Evolutionary conservation across 148 eudicot genomes (phyloP), one percentile per base, ranked within the genome.

Genomic region (Chenopodium formosanum): DNA sequence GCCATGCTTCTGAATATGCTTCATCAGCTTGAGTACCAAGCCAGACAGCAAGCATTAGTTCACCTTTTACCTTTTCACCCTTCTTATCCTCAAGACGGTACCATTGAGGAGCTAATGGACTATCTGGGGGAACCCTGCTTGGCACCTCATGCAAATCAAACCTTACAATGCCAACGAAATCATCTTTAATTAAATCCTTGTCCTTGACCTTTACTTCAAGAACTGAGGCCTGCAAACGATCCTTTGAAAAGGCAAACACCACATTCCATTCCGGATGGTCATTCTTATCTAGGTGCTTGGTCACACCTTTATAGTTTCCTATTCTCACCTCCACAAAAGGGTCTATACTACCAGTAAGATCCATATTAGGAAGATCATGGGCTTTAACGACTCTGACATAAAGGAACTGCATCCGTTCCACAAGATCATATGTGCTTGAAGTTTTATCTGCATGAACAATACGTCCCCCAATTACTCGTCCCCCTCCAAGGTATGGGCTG

Each of bases 11-110:
- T 46, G 95, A 91, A 82, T 91, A 95, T 9, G 97, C 88, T 74
- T 95, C 99, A 47, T 95, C 99, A 25, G 99, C 99, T 86, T 96
- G 99, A 19, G 99, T 96, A 47, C 99, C 99, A 40, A 94, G 89
- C 99, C 99, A 96, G 32, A 96, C 95, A 19, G 99, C 99, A 9
- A 96, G 87, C 99, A 96, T 96, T 29, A 96, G 79, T 85, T 96
- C 99, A 8, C 98, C 93, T 84, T 91, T 92, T 29, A 90, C 91
- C 86, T 90, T 92, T 46, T 90, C 92, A 17, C 94, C 91, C 78
- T 88, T 94, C 86, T 96, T 96, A 65, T 94, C 97, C 83, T 89
- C 90, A 25, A 94, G 92, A 63, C 98, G 89, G 86, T 96, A 96
- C 99, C 99, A 96, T 63, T 94, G 91, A 9, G 99, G 99, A 46